Conservation (phyloP, 2,329 filamentous ascomycete species). For the Penicillium aurantiogriseum region DNA sequence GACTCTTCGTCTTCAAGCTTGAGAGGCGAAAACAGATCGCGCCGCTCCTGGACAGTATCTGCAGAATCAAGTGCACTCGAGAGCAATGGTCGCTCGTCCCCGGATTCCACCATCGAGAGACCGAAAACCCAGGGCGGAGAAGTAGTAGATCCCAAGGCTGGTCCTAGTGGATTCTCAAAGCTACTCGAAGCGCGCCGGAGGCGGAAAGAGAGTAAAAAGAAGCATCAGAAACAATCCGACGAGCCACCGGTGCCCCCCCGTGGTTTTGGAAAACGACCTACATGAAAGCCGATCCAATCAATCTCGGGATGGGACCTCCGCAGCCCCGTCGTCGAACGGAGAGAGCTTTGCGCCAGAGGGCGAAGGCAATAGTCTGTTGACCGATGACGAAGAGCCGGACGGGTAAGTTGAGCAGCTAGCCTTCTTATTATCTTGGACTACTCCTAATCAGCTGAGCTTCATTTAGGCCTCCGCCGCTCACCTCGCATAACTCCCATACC, state of each 20-base stretch:
- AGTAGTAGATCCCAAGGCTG: conserved; percentile 38
- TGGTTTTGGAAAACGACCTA: conserved; percentile 24
- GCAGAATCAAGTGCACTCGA: conserved; percentile 34
- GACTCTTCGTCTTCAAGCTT: conserved; percentile 36
- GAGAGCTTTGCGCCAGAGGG: conserved; percentile 24
- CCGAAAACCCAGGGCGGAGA: conserved; percentile 42
- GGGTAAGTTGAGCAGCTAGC: conserved; percentile 29
- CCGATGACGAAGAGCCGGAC: conserved; percentile 43
- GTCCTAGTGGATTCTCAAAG: conserved; percentile 51
- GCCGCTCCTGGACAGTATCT: conserved; percentile 39
- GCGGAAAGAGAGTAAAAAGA: conserved; percentile 44
- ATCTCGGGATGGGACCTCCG: conserved; percentile 27
- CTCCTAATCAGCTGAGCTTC: background rate
- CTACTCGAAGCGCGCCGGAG: conserved; percentile 47
- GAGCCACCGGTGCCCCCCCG: conserved; percentile 23
- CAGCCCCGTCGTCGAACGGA: conserved; percentile 23
- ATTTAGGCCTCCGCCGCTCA: conserved; percentile 47
- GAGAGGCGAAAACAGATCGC: conserved; percentile 36
- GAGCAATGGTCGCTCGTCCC: conserved; percentile 39
- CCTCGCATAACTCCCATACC: conserved; percentile 63
- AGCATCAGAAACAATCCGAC: conserved; percentile 24
- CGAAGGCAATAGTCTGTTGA: conserved; percentile 32
- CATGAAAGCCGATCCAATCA: conserved; percentile 25
- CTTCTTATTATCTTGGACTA: background rate
- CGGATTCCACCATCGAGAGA: conserved; percentile 40